Base-by-base conservation (phyloP, 2,329 filamentous ascomycete genomes). In the Sporothrix inflata region DNA sequence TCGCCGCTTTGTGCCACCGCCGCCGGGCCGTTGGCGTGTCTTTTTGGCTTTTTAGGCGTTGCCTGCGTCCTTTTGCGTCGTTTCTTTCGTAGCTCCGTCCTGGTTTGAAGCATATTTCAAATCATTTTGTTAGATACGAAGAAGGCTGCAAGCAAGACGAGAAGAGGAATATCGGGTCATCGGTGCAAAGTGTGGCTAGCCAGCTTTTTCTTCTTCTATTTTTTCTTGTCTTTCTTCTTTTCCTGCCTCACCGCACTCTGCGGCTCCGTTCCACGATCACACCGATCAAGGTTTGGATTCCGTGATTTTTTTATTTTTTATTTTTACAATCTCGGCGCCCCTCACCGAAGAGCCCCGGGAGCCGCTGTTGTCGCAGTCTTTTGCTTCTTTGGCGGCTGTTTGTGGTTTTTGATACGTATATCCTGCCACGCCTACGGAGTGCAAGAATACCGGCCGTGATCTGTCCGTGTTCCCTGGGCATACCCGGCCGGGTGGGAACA, bases 271-370 rank as follows among this genome's bases (percentile, higher is more conserved):
- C 55, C 55, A 40, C 34, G 55, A 24, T 24, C 19, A n/a, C 1
- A 11, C 14, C 16, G n/a, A 63, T 45, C 8, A 63, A 45, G 38
- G 38, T 63, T 45, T 45, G 38, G 1, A 21, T 45, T 42, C n/a
- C 11, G 60, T 9, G 38, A 12, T 24, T 24, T 42, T 21, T 42
- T 16, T 27, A 19, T n/a, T 16, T n/a, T n/a, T 24, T 16, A n/a
- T 21, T 16, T 3, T 21, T 19, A n/a, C 14, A 24, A 63, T 45
- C 60, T 63, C 38, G 60, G 60, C n/a, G 38, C 38, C 60, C 19
- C 38, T 63, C n/a, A 63, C 60, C 60, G 38, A 45, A 42, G 38
- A 65, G 27, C 27, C 38, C 60, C n/a, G 11, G 60, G n/a, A 38
- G 38, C 12, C 3, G 9, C 30, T 40, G 16, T 60, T 12, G 8